Percentiles rank a stretch among this genome's conserved stretches.
phyloP scores from a whole-genome alignment of 23 red algal genomes.

The Gracilaria gracilis region DNA sequence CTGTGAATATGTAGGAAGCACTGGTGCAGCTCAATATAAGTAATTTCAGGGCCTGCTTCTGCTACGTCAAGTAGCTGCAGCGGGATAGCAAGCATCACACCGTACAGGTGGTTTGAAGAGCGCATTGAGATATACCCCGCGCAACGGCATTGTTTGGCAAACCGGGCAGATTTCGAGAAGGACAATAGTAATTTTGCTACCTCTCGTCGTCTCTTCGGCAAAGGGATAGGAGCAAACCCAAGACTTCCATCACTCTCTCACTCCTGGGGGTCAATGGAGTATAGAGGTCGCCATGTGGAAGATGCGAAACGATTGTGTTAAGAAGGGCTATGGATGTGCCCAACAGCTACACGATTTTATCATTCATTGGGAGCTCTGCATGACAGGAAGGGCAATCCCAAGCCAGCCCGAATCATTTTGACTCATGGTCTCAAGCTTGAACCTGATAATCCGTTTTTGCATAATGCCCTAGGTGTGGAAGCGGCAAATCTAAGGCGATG shows the following conservation, averaged over 20 bases:
- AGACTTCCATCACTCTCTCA: slow-evolving; percentile 79
- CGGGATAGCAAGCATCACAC: slow-evolving; percentile 20
- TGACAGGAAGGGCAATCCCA: slow-evolving; percentile 81
- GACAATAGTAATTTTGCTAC: slow-evolving; percentile 44
- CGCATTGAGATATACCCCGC: slow-evolving; percentile 70
- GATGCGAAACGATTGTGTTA: slow-evolving; percentile 66
- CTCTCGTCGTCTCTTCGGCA: slow-evolving; percentile 81
- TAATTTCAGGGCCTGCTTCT: slow-evolving; percentile 58
- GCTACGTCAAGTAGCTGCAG: slow-evolving; percentile 43
- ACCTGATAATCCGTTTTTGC: slow-evolving; percentile 81
- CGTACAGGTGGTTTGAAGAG: slow-evolving; percentile 61
- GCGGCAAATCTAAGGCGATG: too few relatives aligned
- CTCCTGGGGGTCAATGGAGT: slow-evolving; percentile 95
- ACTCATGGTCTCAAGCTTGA: slow-evolving; percentile 77
- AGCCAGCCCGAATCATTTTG: slow-evolving; percentile 78
- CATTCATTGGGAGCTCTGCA: slow-evolving; percentile 87
- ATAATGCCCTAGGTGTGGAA: slow-evolving; percentile 86
- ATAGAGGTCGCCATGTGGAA: slow-evolving; percentile 48
- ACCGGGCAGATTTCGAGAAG: slow-evolving; percentile 92
- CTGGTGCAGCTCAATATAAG: slow-evolving; percentile 58
- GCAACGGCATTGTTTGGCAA: slow-evolving; percentile 92
- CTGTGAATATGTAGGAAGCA: slow-evolving; percentile 61
- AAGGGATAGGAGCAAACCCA: slow-evolving; percentile 56
- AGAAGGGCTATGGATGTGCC: slow-evolving; percentile 69
- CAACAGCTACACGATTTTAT: slow-evolving; percentile 72